Conservation (phyloP, 2,329 filamentous ascomycete genomes). For the Colletotrichum aenigma region DNA sequence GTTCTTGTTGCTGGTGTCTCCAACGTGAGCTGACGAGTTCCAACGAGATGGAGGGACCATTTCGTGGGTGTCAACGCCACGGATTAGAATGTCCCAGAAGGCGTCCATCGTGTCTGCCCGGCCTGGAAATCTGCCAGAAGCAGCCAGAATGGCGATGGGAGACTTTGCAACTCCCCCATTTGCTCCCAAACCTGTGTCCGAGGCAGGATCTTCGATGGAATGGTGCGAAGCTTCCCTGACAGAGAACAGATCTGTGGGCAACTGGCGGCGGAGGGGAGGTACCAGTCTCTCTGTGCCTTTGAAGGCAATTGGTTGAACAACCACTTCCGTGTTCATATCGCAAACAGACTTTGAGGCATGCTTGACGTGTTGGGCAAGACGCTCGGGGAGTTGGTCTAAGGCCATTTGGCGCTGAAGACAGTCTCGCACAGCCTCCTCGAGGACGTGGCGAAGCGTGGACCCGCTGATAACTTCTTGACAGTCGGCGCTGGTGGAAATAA, state of each 20-base stretch:
- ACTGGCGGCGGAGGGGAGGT: background rate
- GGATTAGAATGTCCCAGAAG: constrained; percentile 34
- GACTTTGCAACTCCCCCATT: background rate
- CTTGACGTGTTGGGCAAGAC: background rate
- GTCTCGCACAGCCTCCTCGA: background rate
- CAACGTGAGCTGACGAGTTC: background rate
- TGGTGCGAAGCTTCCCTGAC: background rate
- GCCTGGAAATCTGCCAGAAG: constrained; percentile 47
- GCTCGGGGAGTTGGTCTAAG: background rate
- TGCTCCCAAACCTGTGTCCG: background rate
- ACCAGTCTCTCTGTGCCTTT: background rate
- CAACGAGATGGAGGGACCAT: constrained; percentile 13
- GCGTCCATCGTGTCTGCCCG: constrained; percentile 34
- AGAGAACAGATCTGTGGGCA: background rate
- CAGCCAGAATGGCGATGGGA: constrained; percentile 40
- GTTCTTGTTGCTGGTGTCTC: background rate
- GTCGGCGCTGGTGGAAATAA: background rate
- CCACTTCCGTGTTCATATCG: background rate
- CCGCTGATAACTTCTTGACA: background rate
- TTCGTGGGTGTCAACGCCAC: constrained; percentile 27
- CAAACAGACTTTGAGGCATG: background rate
- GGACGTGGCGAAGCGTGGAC: background rate
- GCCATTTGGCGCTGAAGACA: background rate
- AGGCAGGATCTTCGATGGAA: background rate
- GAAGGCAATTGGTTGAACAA: background rate